Evolutionary conservation across 768 basidiomycete species (phyloP).

Genomic region (Trametopsis cervina): DNA sequence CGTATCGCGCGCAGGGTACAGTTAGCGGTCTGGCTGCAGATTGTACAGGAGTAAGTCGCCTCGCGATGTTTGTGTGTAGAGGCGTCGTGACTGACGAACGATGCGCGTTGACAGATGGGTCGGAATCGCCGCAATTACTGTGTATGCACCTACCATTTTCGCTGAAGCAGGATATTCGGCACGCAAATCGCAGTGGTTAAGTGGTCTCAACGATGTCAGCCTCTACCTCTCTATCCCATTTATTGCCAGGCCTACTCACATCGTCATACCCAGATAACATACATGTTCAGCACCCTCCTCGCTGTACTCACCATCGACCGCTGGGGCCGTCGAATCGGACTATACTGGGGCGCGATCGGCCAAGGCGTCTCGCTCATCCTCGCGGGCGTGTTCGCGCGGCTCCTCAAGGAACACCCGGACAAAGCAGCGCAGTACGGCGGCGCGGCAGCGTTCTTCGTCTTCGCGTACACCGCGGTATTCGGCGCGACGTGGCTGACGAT

Average conservation of each 20-base stretch:
- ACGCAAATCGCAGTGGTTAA: conserved; percentile 37
- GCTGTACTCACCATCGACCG: conserved; percentile 37
- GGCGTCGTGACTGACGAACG: conserved; percentile 2
- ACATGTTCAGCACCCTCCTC: conserved; percentile 34
- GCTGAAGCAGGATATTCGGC: conserved; percentile 35
- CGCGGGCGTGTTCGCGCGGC: conserved; percentile 34
- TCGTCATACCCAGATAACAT: conserved; percentile 30
- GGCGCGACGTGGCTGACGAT: conserved; percentile 43
- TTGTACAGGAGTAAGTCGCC: conserved; percentile 33
- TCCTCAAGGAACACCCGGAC: conserved; percentile 35
- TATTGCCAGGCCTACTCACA: neutral
- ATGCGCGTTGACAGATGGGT: conserved; percentile 28
- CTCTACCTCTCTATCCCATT: neutral
- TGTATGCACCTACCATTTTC: conserved; percentile 39
- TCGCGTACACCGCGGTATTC: conserved; percentile 36
- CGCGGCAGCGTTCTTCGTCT: conserved; percentile 37
- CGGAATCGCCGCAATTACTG: conserved; percentile 39
- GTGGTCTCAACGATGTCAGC: conserved; percentile 36
- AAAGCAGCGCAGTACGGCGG: conserved; percentile 33
- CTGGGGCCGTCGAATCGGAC: conserved; percentile 36
- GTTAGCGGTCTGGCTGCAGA: conserved; percentile 38
- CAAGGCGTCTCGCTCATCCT: conserved; percentile 34
- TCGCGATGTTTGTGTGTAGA: conserved; percentile 2
- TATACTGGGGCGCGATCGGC: conserved; percentile 40
- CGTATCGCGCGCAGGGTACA: conserved; percentile 37